These are phyloP conservation scores for Alternaria sp. DNA, from an alignment of 2,329 filamentous ascomycete genomes.

Conservation along the genomic window DNA sequence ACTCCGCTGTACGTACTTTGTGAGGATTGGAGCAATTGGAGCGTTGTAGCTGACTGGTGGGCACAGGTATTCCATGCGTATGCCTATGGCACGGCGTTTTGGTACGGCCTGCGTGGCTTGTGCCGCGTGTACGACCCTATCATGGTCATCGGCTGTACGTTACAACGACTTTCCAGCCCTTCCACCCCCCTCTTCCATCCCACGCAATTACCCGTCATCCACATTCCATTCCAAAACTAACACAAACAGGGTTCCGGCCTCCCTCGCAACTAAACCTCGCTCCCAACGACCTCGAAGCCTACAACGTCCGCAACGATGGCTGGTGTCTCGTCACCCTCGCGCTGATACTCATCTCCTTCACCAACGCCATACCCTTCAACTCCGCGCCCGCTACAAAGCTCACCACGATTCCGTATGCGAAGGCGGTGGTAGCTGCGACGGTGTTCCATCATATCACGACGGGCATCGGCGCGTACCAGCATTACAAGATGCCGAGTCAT, in stretches of 20 bases:
- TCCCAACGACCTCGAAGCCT: conserved; percentile 32
- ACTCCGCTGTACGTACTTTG: background rate
- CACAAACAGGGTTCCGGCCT: conserved; percentile 28
- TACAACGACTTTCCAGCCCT: background rate
- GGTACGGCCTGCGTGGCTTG: conserved; percentile 31
- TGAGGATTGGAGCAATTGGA: no score
- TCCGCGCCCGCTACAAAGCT: conserved; percentile 4
- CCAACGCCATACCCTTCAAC: conserved; percentile 25
- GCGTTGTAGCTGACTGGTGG: background rate
- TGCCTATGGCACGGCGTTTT: conserved; percentile 34
- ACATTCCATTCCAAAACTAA: conserved; percentile 10
- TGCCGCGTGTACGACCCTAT: conserved; percentile 33
- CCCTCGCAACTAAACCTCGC: conserved; percentile 29
- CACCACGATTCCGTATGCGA: conserved; percentile 22
- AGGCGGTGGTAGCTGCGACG: conserved; percentile 28
- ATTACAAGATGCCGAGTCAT: conserved; percentile 32
- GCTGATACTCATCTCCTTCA: conserved; percentile 29
- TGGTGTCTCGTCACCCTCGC: conserved; percentile 37
- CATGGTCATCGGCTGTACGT: conserved; percentile 33
- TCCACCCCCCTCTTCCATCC: no score
- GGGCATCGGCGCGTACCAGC: conserved; percentile 30
- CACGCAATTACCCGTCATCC: no score
- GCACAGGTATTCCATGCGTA: conserved; percentile 31
- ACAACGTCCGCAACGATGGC: conserved; percentile 33
- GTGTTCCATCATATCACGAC: conserved; percentile 32